Evolutionary conservation across 2,329 filamentous ascomycete genomes (phyloP).

Genomic region (Penicillium sp.): DNA sequence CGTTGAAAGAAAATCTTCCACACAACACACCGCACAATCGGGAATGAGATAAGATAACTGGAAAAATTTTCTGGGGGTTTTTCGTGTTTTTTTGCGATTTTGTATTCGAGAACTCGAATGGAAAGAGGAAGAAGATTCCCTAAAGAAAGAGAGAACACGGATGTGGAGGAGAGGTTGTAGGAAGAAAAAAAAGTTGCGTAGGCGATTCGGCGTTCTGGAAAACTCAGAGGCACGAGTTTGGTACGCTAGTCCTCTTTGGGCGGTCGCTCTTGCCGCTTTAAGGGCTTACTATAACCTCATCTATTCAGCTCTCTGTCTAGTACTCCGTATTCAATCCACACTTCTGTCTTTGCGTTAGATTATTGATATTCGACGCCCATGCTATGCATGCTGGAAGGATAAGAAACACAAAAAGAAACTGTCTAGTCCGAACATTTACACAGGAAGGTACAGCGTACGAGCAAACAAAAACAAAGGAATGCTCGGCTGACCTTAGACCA

Average conservation of each 20-base stretch:
- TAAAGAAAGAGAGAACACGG: conserved; percentile 27
- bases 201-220: conserved; percentile 32
- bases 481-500: neutral
- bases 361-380: conserved; percentile 23
- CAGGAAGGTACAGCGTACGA: neutral
- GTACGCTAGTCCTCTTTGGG: conserved; percentile 24
- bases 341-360: neutral
- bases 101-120: conserved; percentile 36
- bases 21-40: conserved; percentile 37
- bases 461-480: conserved; percentile 6
- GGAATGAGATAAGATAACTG: conserved; percentile 30
- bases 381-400: conserved; percentile 30
- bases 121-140: conserved; percentile 27
- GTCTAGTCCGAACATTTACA: conserved; percentile 8
- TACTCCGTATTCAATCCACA: no score
- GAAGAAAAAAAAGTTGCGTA: conserved; percentile 31
- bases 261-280: conserved; percentile 19
- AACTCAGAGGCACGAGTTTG: conserved; percentile 32
- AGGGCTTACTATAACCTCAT: conserved; percentile 17
- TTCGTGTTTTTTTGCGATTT: conserved; percentile 42
- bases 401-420: neutral
- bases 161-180: conserved; percentile 18
- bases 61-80: conserved; percentile 37
- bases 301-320: neutral
- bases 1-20: conserved; percentile 30